A percentile compares a stretch with the other conserved stretches of the same genome.
phyloP scores from a whole-genome alignment of 805 yeast species.

The Myxozyma neotropica region DNA sequence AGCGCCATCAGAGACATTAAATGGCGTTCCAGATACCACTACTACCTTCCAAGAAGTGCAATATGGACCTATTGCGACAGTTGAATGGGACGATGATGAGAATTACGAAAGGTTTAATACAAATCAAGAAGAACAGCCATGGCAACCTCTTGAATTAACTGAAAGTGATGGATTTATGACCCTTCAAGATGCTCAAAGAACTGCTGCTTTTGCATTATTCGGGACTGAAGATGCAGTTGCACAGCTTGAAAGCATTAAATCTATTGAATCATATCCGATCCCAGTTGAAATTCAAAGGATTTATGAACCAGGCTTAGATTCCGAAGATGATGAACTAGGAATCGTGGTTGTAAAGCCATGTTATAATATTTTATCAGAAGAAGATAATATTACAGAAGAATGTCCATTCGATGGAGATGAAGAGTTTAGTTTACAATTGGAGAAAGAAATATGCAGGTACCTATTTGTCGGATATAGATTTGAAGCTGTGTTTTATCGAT shows the following conservation, averaged over 20 bases:
- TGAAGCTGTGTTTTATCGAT: background rate
- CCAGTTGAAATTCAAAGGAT: background rate
- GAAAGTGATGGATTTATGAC: background rate
- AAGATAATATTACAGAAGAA: background rate
- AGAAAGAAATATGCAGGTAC: background rate
- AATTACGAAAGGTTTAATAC: too few species aligned
- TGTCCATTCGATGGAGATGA: background rate
- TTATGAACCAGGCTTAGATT: background rate
- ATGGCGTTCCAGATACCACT: too few species aligned
- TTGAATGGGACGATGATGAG: too few species aligned
- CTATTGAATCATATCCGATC: background rate
- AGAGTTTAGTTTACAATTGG: background rate
- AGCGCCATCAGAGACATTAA: background rate
- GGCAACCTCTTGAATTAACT: background rate
- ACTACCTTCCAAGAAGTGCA: too few species aligned
- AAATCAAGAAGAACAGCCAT: background rate
- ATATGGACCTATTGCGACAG: too few species aligned
- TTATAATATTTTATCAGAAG: background rate
- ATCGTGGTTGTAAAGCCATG: background rate
- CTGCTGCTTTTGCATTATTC: background rate
- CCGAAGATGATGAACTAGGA: background rate
- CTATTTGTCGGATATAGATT: background rate
- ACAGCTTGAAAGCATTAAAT: background rate
- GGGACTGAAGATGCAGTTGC: background rate
- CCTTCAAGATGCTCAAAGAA: background rate